These are phyloP conservation scores for Corchorus capsularis DNA, from an alignment of 345 rosid genomes.

Conservation along the genomic window DNA sequence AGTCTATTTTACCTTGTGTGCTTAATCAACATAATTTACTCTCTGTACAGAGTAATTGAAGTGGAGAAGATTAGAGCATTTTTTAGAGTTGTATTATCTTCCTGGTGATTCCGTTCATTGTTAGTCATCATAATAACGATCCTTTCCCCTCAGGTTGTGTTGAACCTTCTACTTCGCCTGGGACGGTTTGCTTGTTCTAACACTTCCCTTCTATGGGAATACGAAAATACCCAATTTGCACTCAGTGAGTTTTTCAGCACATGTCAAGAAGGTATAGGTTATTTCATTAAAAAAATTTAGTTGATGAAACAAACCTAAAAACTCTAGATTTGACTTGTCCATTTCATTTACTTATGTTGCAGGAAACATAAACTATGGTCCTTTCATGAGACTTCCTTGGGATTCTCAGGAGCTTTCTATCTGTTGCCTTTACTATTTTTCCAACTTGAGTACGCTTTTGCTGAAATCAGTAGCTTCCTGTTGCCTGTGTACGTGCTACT, in stretches of 20 bases:
- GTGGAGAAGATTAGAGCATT: conserved; percentile 1
- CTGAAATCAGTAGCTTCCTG: conserved; percentile 66
- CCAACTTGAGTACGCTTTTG: conserved; percentile 45
- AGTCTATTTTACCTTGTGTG: conserved; percentile 8
- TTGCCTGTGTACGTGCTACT: conserved; percentile 61
- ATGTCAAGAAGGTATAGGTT: conserved; percentile 48
- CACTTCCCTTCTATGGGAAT: conserved; percentile 49
- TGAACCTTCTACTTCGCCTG: conserved; percentile 63
- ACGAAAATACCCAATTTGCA: conserved; percentile 46
- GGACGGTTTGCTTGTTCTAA: conserved; percentile 56
- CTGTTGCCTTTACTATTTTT: conserved; percentile 66
- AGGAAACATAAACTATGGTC: conserved; percentile 66
- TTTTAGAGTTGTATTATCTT: not conserved
- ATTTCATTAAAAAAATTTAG: conserved; percentile 1
- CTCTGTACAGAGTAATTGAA: conserved; percentile 16
- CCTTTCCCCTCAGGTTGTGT: conserved; percentile 52
- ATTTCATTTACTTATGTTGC: conserved; percentile 22
- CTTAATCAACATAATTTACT: conserved; percentile 18
- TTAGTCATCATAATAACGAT: not conserved
- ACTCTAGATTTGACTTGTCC: conserved; percentile 5
- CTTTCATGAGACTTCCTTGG: conserved; percentile 64
- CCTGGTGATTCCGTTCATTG: not conserved
- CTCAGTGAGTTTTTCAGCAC: conserved; percentile 59
- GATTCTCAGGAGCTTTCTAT: conserved; percentile 69
- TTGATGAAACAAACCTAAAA: conserved; percentile 16